Evolutionary conservation across 176 grass and related monocot genomes (phyloP).

Genomic region (Poa pratensis): DNA sequence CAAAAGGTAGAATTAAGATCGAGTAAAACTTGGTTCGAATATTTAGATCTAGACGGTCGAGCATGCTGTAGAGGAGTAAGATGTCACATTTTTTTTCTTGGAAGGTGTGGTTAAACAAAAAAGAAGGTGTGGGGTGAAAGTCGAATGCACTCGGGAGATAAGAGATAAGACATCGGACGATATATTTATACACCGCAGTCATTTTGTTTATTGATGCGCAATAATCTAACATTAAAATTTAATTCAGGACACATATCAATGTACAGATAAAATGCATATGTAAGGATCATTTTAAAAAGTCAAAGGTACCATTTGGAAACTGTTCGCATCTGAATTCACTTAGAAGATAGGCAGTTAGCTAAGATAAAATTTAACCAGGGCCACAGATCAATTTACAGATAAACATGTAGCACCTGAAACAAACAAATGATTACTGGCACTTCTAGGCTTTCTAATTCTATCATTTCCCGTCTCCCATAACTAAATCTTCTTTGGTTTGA

Average conservation of each 20-base stretch:
- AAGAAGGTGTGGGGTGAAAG: too few relatives aligned
- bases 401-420: slow-evolving; percentile 43
- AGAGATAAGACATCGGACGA: too few relatives aligned
- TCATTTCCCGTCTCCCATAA: slow-evolving; percentile 24
- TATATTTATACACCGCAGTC: too few relatives aligned
- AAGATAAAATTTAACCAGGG: slow-evolving; percentile 40
- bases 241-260: slow-evolving; percentile 15
- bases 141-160: too few relatives aligned
- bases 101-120: too few relatives aligned
- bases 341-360: slow-evolving; percentile 27
- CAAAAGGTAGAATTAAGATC: too few relatives aligned
- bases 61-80: too few relatives aligned
- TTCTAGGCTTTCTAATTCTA: slow-evolving; percentile 42
- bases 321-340: slow-evolving; percentile 24
- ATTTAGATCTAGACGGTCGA: too few relatives aligned
- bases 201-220: slow-evolving; percentile 26
- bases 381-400: slow-evolving; percentile 33
- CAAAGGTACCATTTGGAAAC: slow-evolving; percentile 28
- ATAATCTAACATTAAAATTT: slow-evolving; percentile 35
- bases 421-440: slow-evolving; percentile 46
- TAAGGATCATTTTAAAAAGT: slow-evolving; percentile 30
- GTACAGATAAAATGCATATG: not conserved
- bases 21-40: too few relatives aligned
- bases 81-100: too few relatives aligned
- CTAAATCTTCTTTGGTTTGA: slow-evolving; percentile 53